Conservation (phyloP, 495 filamentous ascomycete species). For the Geopyxis carbonaria region DNA sequence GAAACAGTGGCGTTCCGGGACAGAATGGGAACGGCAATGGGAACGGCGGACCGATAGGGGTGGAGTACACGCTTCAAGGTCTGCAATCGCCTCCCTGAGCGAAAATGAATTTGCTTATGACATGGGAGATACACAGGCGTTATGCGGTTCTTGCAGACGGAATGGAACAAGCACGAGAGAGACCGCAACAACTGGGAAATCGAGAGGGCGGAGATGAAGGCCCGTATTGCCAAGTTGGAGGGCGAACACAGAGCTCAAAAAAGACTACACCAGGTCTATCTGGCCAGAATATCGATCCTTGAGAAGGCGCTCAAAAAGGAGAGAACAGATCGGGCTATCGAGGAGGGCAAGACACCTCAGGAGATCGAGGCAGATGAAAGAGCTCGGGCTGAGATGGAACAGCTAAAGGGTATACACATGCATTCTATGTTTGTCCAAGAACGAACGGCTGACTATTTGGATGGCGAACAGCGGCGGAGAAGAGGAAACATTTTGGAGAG, state of each 20-base stretch:
- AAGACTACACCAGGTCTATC: constrained; percentile 67
- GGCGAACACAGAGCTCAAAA: constrained; percentile 73
- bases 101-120: not conserved
- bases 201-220: constrained; percentile 97
- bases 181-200: constrained; percentile 99
- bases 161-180: constrained; percentile 97
- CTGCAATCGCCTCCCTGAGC: constrained; percentile 19
- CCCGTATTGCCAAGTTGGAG: constrained; percentile 86
- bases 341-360: constrained; percentile 29
- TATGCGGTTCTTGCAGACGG: constrained; percentile 97
- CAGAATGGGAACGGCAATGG: constrained; percentile 11
- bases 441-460: not conserved
- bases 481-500: constrained; percentile 8
- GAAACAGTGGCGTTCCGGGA: constrained; percentile 12
- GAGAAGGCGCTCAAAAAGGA: constrained; percentile 78
- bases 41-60: constrained; percentile 33
- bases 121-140: constrained; percentile 44
- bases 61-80: constrained; percentile 98
- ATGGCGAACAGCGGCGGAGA: constrained; percentile 1
- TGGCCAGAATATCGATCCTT: constrained; percentile 77
- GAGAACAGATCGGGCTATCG: constrained; percentile 8
- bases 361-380: not conserved
- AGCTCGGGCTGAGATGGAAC: not conserved
- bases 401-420: not conserved
- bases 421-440: not conserved